Base-by-base conservation (phyloP, 495 filamentous ascomycete genomes). In the Rostrohypoxylon terebratum region DNA sequence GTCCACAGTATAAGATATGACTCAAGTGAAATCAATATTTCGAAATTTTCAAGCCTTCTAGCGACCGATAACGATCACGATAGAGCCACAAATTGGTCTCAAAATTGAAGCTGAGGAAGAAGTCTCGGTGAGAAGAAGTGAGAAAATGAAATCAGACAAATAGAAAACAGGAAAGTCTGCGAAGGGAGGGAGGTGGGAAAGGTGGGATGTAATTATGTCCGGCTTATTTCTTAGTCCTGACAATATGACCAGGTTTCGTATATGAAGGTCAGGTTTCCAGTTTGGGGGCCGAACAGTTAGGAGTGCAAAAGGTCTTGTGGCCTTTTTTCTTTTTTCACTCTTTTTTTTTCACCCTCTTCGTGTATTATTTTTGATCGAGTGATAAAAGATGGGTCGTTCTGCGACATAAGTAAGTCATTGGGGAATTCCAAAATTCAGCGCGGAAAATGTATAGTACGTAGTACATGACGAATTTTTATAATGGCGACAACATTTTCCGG, bases 321-420 rank as follows among this genome's bases (percentile, higher is more conserved):
- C 69, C 73, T 70, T 63, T 70, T 63, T 74, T 69, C 62, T 55
- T 72, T 64, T 55, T 36, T 55, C 16, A 16, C 51, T n/a, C 9
- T 54, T 33, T 42, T 74, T 73, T 73, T 74, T 75, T 25, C 23
- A n/a, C 48, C 13, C 69, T 59, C 23, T 53, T 68, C 34, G 48
- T 71, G 77, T 77, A 48, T 77, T 75, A 74, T 71, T 33, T 64
- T 45, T 59, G 23, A 61, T 74, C 71, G 63, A 55, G 62, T 74
- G 62, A 74, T 67, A 53, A 70, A 63, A 63, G 33, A 62, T 62
- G 63, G 71, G 55, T 63, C 62, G 65, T 50, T 48, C 71, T 69
- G 62, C 40, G 58, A 74, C 36, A 69, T 66, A 73, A 59, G 71
- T 73, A 69, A 73, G 71, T 66, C 48, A 63, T 69, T 53, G 42